A percentile compares a stretch with the other conserved stretches of the same genome.
Conservation (phyloP, 106 monocot species). For the Alisma plantagoaquatica region DNA sequence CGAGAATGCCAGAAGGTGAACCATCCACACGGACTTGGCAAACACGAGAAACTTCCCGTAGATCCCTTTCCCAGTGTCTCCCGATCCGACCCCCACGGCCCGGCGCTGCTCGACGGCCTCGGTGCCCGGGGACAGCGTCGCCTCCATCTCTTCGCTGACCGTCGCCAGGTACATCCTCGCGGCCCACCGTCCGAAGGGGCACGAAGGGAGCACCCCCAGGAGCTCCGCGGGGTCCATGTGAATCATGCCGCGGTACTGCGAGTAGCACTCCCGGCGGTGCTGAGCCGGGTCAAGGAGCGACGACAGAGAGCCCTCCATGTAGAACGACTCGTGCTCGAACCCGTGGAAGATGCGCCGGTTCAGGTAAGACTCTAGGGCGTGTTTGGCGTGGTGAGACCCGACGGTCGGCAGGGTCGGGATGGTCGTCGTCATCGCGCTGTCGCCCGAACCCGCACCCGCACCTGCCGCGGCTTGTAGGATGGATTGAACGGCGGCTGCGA, state of each 20-base stretch:
- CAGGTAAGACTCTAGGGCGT: conserved; percentile 73
- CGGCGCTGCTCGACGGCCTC: conserved; percentile 31
- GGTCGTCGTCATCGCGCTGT: background rate
- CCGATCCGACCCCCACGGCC: conserved; percentile 38
- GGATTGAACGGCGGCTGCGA: background rate
- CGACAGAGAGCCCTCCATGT: conserved; percentile 80
- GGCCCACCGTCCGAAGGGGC: conserved; percentile 75
- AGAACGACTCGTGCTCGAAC: conserved; percentile 97
- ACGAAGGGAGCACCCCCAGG: conserved; percentile 70
- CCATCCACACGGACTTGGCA: conserved; percentile 90
- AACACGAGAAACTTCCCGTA: conserved; percentile 68
- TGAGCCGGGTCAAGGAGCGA: conserved; percentile 64
- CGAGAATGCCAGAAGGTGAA: conserved; percentile 84
- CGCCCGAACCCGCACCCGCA: background rate
- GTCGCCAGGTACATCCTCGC: conserved; percentile 57
- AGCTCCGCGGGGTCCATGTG: conserved; percentile 84
- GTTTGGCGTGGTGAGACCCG: conserved; percentile 38
- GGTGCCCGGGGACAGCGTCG: conserved; percentile 38
- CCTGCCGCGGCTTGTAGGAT: background rate
- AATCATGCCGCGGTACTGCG: conserved; percentile 83
- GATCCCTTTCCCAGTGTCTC: conserved; percentile 63
- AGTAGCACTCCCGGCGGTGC: conserved; percentile 60
- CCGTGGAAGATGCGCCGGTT: conserved; percentile 59
- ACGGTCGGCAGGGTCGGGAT: conserved; percentile 4
- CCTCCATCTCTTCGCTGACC: conserved; percentile 62